Evolutionary conservation across 176 grass and related monocot genomes (phyloP), one percentile per base, ranked within the genome.

Genomic region (Dactylis glomerata): DNA sequence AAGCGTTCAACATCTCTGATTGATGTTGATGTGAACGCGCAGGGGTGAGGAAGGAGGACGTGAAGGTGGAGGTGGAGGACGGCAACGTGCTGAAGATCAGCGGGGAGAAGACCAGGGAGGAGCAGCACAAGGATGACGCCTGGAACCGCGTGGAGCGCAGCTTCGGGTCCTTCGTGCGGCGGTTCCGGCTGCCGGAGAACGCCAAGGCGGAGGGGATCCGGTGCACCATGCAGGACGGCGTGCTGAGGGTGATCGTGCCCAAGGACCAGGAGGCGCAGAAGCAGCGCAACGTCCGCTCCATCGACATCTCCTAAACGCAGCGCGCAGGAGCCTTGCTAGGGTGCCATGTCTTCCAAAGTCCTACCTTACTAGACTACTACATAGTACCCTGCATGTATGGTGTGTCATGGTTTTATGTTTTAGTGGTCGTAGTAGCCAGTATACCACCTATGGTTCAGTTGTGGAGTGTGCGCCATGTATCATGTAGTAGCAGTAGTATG

Each of bases 51-150:
- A 90, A 83, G 80, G 84, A 87, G 77, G 84, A 87, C 31, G 78
- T 86, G 70, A 86, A 90, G 83, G 83, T 90, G 77, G 88, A 90
- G 62, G 88, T 90, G 30, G 80, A 83, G 62, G 84, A 91, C 75
- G 77, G 77, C 47, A 84, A 81, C 44, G 75, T 91, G 85, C 80
- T 91, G 42, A 64, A 42, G 85, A 91, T 91, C 62, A 91, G 85
- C 46, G 85, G 89, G 33, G 42, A 87, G 81, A 82, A 76, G 40
- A 54, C 69, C 16, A 46, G 73, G 74, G 89, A 87, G 84, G 84
- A 90, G 45, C 65, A 90, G 42, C 22, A 78, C 70, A 82, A 86
- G 70, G 84, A 40, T 4, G 66, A 75, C 74, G 56, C 73, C 0
- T 90, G 88, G 88, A 81, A 87, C 73, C 84, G 74, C 9, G 28